phyloP scores from a whole-genome alignment of 2,329 filamentous ascomycete genomes.

The Verruconis gallopava region DNA sequence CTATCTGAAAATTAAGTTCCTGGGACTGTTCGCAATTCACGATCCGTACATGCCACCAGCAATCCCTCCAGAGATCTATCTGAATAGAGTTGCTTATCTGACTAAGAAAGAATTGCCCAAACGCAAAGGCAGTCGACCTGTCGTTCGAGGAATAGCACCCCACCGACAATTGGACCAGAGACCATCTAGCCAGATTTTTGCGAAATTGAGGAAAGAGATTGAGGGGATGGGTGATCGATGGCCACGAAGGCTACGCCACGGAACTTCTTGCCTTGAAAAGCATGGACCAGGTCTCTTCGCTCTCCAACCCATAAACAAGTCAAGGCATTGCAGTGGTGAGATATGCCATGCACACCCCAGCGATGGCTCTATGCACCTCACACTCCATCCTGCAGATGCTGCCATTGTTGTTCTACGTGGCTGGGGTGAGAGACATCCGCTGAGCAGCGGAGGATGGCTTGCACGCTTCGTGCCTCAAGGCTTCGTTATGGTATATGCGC shows the following conservation, averaged over 20 bases:
- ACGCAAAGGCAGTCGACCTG: conserved; percentile 51
- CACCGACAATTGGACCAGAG: conserved; percentile 66
- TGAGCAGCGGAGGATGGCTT: conserved; percentile 55
- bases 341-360: conserved; percentile 67
- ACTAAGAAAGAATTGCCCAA: conserved; percentile 40
- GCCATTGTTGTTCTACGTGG: conserved; percentile 57
- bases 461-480: conserved; percentile 56
- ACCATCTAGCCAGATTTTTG: conserved; percentile 41
- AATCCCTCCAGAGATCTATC: conserved; percentile 44
- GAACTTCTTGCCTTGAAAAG: conserved; percentile 68
- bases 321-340: conserved; percentile 55
- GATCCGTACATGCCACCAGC: conserved; percentile 53
- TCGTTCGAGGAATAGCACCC: conserved; percentile 63
- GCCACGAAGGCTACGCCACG: conserved; percentile 29
- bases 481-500: conserved; percentile 76
- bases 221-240: conserved; percentile 23
- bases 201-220: conserved; percentile 41
- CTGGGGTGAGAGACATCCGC: conserved; percentile 60
- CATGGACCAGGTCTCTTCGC: conserved; percentile 67
- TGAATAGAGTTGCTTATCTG: conserved; percentile 23
- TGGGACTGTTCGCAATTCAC: conserved; percentile 57
- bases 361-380: conserved; percentile 68
- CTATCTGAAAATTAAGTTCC: conserved; percentile 60
- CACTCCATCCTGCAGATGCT: conserved; percentile 66
- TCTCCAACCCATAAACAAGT: conserved; percentile 50